A percentile compares a stretch with the other conserved stretches of the same genome.
These are phyloP conservation scores for Alnus glutinosa DNA, from an alignment of 306 rosid species.

Conservation along the genomic window DNA sequence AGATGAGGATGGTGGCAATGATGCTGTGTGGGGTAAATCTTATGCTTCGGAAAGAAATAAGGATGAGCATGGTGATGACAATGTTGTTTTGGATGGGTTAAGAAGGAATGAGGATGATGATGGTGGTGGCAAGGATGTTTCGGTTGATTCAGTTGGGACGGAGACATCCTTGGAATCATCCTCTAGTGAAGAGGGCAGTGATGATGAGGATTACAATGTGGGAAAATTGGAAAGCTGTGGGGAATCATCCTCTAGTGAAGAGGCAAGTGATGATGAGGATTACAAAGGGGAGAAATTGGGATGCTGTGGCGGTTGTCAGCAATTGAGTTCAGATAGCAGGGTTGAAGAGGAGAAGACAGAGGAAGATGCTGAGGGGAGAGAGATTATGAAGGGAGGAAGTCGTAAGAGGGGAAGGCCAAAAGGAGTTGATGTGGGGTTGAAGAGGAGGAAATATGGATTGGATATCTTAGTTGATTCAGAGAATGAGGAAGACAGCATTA, in stretches of 20 bases:
- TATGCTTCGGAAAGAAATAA: background rate
- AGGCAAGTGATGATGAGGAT: no score
- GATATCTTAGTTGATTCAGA: slow-evolving; percentile 14
- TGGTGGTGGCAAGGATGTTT: background rate
- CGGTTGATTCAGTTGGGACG: background rate
- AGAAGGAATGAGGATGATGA: background rate
- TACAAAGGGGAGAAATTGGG: background rate
- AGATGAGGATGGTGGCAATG: background rate
- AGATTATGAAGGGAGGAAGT: background rate
- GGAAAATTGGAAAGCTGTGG: background rate
- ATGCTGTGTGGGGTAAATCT: background rate
- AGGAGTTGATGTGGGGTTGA: slow-evolving; percentile 14
- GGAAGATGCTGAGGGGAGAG: background rate
- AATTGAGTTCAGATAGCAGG: background rate
- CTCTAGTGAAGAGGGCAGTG: background rate
- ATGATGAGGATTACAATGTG: background rate
- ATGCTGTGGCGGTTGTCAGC: background rate
- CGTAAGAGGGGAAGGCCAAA: background rate
- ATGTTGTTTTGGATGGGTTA: background rate
- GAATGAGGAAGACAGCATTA: background rate
- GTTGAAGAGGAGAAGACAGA: background rate
- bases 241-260: no score
- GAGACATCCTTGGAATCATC: background rate
- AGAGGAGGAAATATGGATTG: slow-evolving; percentile 30
- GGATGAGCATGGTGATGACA: background rate